Percentiles rank a stretch among this genome's conserved stretches.
Evolutionary conservation across 2,329 filamentous ascomycete genomes (phyloP).

Genomic region (Chaetoscypha palmicola): DNA sequence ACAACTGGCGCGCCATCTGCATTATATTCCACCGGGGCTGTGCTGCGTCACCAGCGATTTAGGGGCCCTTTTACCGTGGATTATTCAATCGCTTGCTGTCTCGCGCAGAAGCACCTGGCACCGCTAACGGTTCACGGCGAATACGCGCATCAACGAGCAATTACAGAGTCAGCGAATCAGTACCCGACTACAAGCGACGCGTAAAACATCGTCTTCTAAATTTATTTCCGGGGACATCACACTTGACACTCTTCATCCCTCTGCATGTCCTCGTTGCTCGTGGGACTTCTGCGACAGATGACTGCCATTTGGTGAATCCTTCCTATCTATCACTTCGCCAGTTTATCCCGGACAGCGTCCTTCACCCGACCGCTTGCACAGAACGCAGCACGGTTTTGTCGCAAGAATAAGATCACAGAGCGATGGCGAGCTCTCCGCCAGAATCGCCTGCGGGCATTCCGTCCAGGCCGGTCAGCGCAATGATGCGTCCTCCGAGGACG

Average conservation of each 20-base stretch:
- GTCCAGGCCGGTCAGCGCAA: constrained; percentile 71
- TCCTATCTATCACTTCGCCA: background rate
- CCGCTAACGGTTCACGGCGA: too few species aligned
- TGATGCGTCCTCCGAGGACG: constrained; percentile 70
- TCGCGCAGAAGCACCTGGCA: too few species aligned
- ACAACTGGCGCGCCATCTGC: background rate
- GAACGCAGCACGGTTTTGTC: constrained; percentile 24
- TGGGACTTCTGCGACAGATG: constrained; percentile 6
- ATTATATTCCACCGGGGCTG: background rate
- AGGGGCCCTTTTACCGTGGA: background rate
- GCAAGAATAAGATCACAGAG: constrained; percentile 27
- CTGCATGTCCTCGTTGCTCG: background rate
- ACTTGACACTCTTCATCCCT: background rate
- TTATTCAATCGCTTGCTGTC: background rate
- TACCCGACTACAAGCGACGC: constrained; percentile 7
- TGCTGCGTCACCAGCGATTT: background rate
- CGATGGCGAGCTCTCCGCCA: constrained; percentile 65
- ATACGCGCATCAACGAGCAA: constrained; percentile 3
- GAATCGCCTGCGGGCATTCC: constrained; percentile 51
- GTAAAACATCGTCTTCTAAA: background rate
- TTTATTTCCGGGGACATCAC: background rate
- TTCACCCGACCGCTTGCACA: background rate
- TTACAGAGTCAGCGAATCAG: constrained; percentile 7
- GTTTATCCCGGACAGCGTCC: background rate
- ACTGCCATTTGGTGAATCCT: constrained; percentile 1